phyloP scores from a whole-genome alignment of 306 rosid genomes.

The Cucumis sativus region Cucumber_9930_V3 NC_026658.2:6983001-6983500 shows the following conservation, averaged over 20 bases:
- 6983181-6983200: slow-evolving; percentile 39
- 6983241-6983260: slow-evolving; percentile 95
- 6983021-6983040: slow-evolving; percentile 99
- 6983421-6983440: slow-evolving; percentile 71
- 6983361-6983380: slow-evolving; percentile 62
- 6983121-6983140: slow-evolving; percentile 93
- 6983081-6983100: slow-evolving; percentile 35
- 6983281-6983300: slow-evolving; percentile 74
- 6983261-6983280: slow-evolving; percentile 79
- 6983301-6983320: slow-evolving; percentile 69
- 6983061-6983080: slow-evolving; percentile 75
- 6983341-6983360: slow-evolving; percentile 37
- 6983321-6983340: slow-evolving; percentile 74
- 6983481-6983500: slow-evolving; percentile 47
- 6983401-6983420: slow-evolving; percentile 69
- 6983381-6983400: slow-evolving; percentile 91
- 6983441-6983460: slow-evolving; percentile 66
- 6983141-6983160: slow-evolving; percentile 93
- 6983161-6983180: slow-evolving; percentile 49
- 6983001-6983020: slow-evolving; percentile 20
- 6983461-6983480: slow-evolving; percentile 79
- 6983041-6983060: slow-evolving; percentile 80
- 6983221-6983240: slow-evolving; percentile 84
- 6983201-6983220: slow-evolving; percentile 49
- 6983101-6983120: slow-evolving; percentile 25